Base-by-base conservation (phyloP, 176 grass and related monocot genomes). In the Microstegium vimineum region DNA sequence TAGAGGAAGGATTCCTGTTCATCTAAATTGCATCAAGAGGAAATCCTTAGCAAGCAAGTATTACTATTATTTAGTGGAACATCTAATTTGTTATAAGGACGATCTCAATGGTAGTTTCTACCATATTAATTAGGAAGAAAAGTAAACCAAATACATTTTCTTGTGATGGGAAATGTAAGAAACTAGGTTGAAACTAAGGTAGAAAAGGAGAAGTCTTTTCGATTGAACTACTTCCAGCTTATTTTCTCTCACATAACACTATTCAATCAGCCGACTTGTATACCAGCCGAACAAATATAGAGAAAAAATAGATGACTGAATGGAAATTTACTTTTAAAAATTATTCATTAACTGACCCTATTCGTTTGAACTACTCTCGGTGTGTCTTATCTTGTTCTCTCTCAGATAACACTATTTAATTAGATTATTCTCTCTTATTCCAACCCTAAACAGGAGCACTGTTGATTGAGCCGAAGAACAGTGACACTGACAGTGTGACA, bases 11-110 rank as follows among this genome's bases (percentile, higher is more conserved):
- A 30, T 65, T n/a, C 30, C 0, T 20, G 30, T 27, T 26, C 30
- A 34, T 2, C 42, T 52, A 5, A 64, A 74, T 5, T 27, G 31
- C 34, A 74, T 37, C 30, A 22, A 38, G 16, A 52, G 30, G 41
- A 65, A 51, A 37, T 73, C 62, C 28, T 64, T 83, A 49, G 57
- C 30, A 27, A 83, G 40, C 22, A 83, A 63, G 69, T 26, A 73
- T 27, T 61, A 1, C 33, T 31, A 3, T 1, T 61, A 10, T 36
- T 30, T 10, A 62, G 0, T 17, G 6, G 8, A 12, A 11, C 6
- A 4, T 61, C 52, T n/a, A 4, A 57, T 57, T 8, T 51, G 47
- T 15, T 46, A 46, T 18, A 49, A 17, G 15, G 16, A 0, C 0
- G 2, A 2, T 57, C 52, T 57, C 52, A 10, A 23, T 57, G 8